These are phyloP conservation scores for Eleusine coracana DNA, from an alignment of 176 grass and related monocot species.

Conservation along the genomic window DNA sequence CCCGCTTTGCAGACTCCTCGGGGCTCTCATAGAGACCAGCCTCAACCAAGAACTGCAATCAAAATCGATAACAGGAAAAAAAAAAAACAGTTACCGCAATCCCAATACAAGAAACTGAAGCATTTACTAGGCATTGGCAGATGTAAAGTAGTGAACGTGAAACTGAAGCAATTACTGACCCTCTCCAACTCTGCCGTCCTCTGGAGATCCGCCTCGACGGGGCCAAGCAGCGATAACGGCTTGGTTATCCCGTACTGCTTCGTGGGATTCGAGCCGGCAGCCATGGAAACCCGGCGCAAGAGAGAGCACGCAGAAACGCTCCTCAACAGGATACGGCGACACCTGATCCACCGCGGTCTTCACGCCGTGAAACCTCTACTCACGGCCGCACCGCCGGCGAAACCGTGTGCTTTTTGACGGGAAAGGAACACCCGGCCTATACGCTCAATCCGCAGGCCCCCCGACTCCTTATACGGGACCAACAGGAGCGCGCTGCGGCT, in stretches of 20 bases:
- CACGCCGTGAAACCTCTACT: background rate
- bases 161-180: slow-evolving; percentile 33
- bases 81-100: slow-evolving; percentile 7
- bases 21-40: slow-evolving; percentile 62
- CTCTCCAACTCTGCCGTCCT: slow-evolving; percentile 63
- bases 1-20: slow-evolving; percentile 65
- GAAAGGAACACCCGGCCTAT: too few species aligned
- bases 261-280: slow-evolving; percentile 27
- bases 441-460: background rate
- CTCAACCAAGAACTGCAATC: slow-evolving; percentile 70
- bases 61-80: background rate
- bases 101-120: background rate
- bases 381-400: background rate
- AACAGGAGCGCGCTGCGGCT: background rate
- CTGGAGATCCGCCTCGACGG: slow-evolving; percentile 60
- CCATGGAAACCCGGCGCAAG: slow-evolving; percentile 33
- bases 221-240: slow-evolving; percentile 65
- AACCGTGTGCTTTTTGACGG: background rate
- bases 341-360: background rate
- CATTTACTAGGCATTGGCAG: background rate
- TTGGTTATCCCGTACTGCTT: slow-evolving; percentile 74
- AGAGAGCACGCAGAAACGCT: background rate
- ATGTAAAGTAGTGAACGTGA: background rate
- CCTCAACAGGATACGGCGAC: background rate
- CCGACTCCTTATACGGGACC: background rate